Percentiles rank a stretch among this genome's conserved stretches.
Evolutionary conservation across 441 rosid genomes (phyloP).

Genomic region (Croton setiger): DNA sequence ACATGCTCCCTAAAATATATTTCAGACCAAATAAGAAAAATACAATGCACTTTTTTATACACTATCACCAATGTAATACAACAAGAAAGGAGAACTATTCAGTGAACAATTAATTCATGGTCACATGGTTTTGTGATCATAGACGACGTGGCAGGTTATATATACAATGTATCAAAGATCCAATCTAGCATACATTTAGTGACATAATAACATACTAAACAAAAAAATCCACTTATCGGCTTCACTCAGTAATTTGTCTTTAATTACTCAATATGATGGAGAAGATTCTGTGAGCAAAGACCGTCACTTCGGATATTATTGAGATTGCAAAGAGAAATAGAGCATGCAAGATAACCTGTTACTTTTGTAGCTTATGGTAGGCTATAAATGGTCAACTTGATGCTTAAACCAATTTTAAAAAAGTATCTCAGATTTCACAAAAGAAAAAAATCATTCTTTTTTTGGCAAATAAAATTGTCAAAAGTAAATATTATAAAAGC

Average conservation of each 20-base stretch:
- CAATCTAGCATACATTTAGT: too few species aligned
- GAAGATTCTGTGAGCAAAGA: neutral
- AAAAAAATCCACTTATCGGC: too few species aligned
- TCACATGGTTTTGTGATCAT: neutral
- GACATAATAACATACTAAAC: too few species aligned
- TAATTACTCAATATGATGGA: neutral
- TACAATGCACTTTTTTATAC: neutral
- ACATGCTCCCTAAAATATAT: constrained; percentile 73
- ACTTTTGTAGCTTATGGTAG: neutral
- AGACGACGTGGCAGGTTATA: neutral
- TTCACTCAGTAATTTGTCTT: neutral
- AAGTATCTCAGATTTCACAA: neutral
- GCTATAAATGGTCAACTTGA: neutral
- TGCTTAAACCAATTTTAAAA: neutral
- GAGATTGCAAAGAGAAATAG: neutral
- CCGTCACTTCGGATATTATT: neutral
- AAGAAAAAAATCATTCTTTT: constrained; percentile 2
- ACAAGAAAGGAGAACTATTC: neutral
- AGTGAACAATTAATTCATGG: neutral
- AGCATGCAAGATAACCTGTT: neutral
- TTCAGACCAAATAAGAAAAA: constrained; percentile 13
- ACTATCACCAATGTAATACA: neutral
- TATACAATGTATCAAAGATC: too few species aligned
- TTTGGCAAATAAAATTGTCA: constrained; percentile 12
- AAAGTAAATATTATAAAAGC: neutral